Percentiles rank a stretch among this genome's conserved stretches.
Evolutionary conservation across 2,329 filamentous ascomycete genomes (phyloP).

Genomic region (Aureobasidium mangrovei): DNA sequence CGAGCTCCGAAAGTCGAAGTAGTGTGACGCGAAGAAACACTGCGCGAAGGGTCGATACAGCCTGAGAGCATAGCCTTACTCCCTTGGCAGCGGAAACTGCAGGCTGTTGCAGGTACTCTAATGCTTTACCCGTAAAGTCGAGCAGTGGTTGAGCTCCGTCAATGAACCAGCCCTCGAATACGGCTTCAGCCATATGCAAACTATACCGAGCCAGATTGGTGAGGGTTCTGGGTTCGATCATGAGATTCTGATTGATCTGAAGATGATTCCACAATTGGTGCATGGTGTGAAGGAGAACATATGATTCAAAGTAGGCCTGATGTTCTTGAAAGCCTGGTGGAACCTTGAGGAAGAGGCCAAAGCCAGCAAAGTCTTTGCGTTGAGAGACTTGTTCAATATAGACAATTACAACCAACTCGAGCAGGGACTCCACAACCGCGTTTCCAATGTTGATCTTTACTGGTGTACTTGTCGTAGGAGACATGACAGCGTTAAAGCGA

Average conservation of each 20-base stretch:
- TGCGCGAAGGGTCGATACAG: slow-evolving; percentile 64
- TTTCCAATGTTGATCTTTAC: slow-evolving; percentile 49
- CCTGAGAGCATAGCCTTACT: slow-evolving; percentile 83
- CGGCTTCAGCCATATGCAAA: slow-evolving; percentile 73
- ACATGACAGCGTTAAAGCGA: slow-evolving; percentile 54
- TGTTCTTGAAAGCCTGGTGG: slow-evolving; percentile 91
- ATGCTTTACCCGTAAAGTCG: slow-evolving; percentile 73
- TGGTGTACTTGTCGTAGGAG: slow-evolving; percentile 45
- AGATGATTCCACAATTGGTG: slow-evolving; percentile 61
- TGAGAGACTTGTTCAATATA: slow-evolving; percentile 79
- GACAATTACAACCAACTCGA: slow-evolving; percentile 69
- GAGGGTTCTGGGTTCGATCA: slow-evolving; percentile 74
- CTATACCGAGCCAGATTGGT: slow-evolving; percentile 80
- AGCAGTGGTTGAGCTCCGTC: slow-evolving; percentile 75
- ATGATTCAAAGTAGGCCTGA: slow-evolving; percentile 91
- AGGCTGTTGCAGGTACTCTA: slow-evolving; percentile 83
- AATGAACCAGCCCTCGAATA: slow-evolving; percentile 95
- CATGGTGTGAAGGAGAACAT: slow-evolving; percentile 67
- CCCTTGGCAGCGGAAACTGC: slow-evolving; percentile 74
- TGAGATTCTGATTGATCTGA: slow-evolving; percentile 59
- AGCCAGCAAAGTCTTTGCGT: slow-evolving; percentile 83
- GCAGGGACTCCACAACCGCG: slow-evolving; percentile 62
- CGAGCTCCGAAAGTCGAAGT: slow-evolving; percentile 73
- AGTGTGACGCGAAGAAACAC: slow-evolving; percentile 73
- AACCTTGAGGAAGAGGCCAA: slow-evolving; percentile 76